phyloP scores from a whole-genome alignment of 2,329 filamentous ascomycete species.

The Fusarium avenaceum region DNA sequence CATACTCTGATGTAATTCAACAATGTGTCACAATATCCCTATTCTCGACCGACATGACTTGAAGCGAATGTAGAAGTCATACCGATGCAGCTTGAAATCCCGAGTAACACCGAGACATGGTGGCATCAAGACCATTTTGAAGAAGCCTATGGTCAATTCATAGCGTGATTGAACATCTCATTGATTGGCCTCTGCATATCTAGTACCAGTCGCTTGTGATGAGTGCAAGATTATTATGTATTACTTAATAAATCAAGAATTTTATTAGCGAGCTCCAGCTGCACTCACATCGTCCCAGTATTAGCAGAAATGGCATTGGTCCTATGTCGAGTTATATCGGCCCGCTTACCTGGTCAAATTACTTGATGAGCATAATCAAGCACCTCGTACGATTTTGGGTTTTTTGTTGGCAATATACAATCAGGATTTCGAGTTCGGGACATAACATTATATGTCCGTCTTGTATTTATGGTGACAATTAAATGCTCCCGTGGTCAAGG shows the following conservation, averaged over 20 bases:
- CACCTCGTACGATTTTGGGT: conserved; percentile 40
- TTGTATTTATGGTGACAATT: too few species aligned
- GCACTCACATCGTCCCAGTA: conserved; percentile 1
- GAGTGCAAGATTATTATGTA: neutral
- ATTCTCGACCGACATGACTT: conserved; percentile 2
- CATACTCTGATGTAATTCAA: neutral
- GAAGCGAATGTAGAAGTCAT: conserved; percentile 14
- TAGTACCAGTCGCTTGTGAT: neutral
- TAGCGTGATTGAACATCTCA: neutral
- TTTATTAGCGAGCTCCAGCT: neutral
- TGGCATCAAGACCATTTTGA: conserved; percentile 2
- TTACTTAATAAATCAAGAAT: conserved; percentile 14
- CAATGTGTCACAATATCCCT: conserved; percentile 3
- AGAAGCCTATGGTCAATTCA: conserved; percentile 4
- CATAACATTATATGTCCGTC: neutral
- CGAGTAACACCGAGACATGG: conserved; percentile 25
- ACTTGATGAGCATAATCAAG: conserved; percentile 7
- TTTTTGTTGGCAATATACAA: conserved; percentile 2
- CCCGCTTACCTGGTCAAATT: conserved; percentile 12
- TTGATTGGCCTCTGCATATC: neutral
- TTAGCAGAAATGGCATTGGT: conserved; percentile 3
- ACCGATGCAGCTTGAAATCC: neutral
- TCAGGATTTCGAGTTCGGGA: neutral
- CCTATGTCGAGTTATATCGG: conserved; percentile 14
- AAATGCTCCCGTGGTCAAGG: too few species aligned